Evolutionary conservation across 2,329 filamentous ascomycete species (phyloP).

Genomic region (Teratosphaeria nubilosa): DNA sequence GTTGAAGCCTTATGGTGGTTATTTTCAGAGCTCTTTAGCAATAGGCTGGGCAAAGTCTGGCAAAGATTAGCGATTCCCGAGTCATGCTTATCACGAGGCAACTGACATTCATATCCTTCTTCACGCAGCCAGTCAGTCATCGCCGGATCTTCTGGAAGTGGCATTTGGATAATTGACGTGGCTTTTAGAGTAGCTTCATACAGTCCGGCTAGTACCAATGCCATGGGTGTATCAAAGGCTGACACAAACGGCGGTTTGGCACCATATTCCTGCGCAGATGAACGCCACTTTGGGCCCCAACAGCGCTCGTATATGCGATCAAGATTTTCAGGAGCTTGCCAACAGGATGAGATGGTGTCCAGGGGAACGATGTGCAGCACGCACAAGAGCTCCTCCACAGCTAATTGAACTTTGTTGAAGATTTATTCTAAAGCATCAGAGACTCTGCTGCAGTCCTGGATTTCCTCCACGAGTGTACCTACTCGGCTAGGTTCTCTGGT

Average conservation of each 20-base stretch:
- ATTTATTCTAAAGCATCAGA: not conserved
- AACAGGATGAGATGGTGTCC: not conserved
- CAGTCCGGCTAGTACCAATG: not conserved
- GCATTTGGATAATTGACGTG: not conserved
- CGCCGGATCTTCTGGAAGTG: not conserved
- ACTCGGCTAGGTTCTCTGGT: not conserved
- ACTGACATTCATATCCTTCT: not conserved
- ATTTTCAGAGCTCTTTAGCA: not conserved
- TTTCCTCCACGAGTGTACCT: not conserved
- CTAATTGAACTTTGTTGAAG: not conserved
- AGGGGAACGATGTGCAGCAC: not conserved
- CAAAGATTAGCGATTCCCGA: not conserved
- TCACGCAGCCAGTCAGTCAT: not conserved
- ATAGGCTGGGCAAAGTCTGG: not conserved
- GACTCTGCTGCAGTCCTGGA: not conserved
- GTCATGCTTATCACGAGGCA: too few species aligned
- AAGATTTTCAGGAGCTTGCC: not conserved
- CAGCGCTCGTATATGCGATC: not conserved
- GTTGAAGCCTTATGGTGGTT: too few species aligned
- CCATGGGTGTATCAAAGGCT: not conserved
- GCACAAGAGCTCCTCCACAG: not conserved
- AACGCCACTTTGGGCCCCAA: not conserved
- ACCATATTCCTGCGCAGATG: not conserved
- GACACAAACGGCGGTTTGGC: not conserved
- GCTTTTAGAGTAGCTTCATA: not conserved